A percentile compares a stretch with the other conserved stretches of the same genome.
Conservation (phyloP, 108 stramenopile species). For the Aurantiochytrium sp. region DNA sequence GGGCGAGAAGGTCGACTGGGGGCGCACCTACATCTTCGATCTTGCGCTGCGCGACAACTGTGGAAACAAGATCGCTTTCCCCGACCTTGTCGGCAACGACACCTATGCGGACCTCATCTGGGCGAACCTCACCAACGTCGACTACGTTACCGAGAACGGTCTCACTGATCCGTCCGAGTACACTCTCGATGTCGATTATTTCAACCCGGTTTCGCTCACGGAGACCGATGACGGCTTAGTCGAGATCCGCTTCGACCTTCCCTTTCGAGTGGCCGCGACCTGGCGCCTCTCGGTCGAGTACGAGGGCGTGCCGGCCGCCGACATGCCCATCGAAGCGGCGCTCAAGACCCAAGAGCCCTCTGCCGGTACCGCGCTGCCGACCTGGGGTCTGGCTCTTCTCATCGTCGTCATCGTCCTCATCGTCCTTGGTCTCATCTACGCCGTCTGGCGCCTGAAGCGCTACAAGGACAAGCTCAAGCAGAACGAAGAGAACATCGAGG, state of each 20-base stretch:
- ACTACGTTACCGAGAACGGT: neutral
- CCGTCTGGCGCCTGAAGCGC: constrained; percentile 1
- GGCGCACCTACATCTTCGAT: neutral
- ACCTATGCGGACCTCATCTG: neutral
- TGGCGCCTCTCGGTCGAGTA: neutral
- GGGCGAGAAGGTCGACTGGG: neutral
- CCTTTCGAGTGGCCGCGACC: neutral
- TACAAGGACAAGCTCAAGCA: constrained; percentile 9
- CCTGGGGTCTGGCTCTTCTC: constrained; percentile 25
- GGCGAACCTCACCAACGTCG: neutral
- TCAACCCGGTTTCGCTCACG: neutral
- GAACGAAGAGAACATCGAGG: neutral
- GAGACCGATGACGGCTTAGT: neutral
- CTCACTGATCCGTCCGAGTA: neutral
- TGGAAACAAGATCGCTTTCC: neutral
- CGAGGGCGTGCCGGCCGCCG: neutral
- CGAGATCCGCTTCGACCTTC: neutral
- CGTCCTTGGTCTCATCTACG: neutral
- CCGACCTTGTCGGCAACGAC: neutral
- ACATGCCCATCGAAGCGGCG: neutral
- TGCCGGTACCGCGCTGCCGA: neutral
- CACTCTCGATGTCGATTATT: neutral
- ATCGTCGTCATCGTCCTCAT: constrained; percentile 7
- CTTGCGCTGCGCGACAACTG: neutral
- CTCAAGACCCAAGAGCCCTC: neutral